phyloP scores from a whole-genome alignment of 768 basidiomycete genomes.

The Lactarius sp. region DNA sequence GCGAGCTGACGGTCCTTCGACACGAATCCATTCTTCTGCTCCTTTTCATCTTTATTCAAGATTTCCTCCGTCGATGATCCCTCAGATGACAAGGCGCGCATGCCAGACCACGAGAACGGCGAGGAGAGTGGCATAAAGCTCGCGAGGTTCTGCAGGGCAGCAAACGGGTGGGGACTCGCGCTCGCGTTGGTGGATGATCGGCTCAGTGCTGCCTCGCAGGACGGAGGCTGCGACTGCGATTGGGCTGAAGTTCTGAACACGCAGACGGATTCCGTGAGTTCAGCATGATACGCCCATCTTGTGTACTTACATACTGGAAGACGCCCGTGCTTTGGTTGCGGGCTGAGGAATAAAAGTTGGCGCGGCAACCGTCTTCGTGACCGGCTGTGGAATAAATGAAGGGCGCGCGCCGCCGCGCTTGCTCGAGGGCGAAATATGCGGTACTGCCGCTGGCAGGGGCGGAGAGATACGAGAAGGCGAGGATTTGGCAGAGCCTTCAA shows the following conservation, averaged over 20 bases:
- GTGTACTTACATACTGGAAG: slow-evolving; percentile 36
- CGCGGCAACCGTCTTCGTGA: slow-evolving; percentile 29
- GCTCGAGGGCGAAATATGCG: slow-evolving; percentile 47
- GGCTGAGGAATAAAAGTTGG: slow-evolving; percentile 33
- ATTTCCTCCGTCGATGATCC: background rate
- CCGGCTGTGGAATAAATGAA: slow-evolving; percentile 61
- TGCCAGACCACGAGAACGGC: slow-evolving; percentile 39
- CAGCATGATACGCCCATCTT: background rate
- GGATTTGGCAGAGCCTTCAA: slow-evolving; percentile 29
- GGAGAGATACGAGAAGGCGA: slow-evolving; percentile 30
- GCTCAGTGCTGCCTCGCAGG: slow-evolving; percentile 30
- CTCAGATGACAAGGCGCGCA: background rate
- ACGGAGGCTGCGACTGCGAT: slow-evolving; percentile 22
- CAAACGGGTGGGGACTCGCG: slow-evolving; percentile 18
- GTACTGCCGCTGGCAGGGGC: slow-evolving; percentile 34
- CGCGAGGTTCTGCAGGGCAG: slow-evolving; percentile 55
- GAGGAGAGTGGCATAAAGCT: slow-evolving; percentile 49
- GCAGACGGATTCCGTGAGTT: background rate
- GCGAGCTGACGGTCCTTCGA: slow-evolving; percentile 63
- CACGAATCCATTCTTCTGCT: slow-evolving; percentile 38
- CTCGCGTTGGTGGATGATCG: background rate
- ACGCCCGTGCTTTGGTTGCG: slow-evolving; percentile 40
- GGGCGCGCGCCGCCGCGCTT: slow-evolving; percentile 46
- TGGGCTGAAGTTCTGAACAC: background rate
- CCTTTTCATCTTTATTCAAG: slow-evolving; percentile 27